Evolutionary conservation across 371 early-diverging fungal genomes (phyloP), one percentile per base, ranked within the genome.

Genomic region (Smittium mucronatum): DNA sequence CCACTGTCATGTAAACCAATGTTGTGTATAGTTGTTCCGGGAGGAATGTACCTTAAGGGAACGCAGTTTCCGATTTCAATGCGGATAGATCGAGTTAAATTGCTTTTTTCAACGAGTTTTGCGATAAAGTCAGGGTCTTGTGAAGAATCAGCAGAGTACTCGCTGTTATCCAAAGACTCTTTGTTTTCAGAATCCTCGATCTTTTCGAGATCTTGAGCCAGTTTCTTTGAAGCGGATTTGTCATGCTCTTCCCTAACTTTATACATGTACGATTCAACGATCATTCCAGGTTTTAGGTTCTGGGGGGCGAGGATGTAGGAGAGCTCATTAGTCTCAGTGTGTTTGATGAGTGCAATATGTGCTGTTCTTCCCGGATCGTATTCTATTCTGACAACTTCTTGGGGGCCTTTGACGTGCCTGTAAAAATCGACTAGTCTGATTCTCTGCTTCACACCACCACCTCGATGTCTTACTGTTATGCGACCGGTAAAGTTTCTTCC

Each of bases 361-460:
- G 90, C 95, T 36, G 88, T 88, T 61, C 98, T 83, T 75, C 93
- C 93, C 30, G 98, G 98, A 76, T 97, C 98, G 74, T 93, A 92
- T 77, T 97, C 98, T 28, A 95, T 78, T 26, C 98, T 86, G 69
- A 91, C 81, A 1, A 97, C 95, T 58, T 85, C 83, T 71, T 93
- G 93, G 2, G 83, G 77, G 0, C 94, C 95, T 0, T 87, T 74
- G 64, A 85, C 84, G 34, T 71, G 75, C 69, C 98, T 92, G 70
- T 83, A 75, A 83, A 93, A 95, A 71, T 97, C 98, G 5, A 97
- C 81, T 28, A 89, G 74, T 70, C 97, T 85, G 77, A 94, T 86
- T 70, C 93, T 87, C 57, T 89, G 86, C 74, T 93, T 93, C 77
- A 91, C 92, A 36, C 97, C 98, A 60, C 96, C 98, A 64, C 98